These are phyloP conservation scores for Fomitopsis palustris DNA, from an alignment of 1,284 basidiomycete genomes.

Conservation along the genomic window DNA sequence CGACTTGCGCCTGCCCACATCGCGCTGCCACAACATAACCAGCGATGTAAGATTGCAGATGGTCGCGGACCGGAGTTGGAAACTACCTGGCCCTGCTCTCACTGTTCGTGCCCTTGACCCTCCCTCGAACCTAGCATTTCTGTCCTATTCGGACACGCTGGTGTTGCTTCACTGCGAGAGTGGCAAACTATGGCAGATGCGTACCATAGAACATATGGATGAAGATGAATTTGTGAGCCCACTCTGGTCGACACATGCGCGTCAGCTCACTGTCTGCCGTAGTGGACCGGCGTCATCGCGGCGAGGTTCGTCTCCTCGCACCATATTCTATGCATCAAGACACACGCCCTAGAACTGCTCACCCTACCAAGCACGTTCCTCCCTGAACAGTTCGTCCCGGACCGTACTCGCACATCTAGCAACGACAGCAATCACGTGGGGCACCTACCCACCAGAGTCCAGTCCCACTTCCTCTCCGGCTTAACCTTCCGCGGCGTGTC, in stretches of 20 bases:
- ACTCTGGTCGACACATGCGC: not conserved
- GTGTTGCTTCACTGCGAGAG: conserved; percentile 33
- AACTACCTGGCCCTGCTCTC: conserved; percentile 20
- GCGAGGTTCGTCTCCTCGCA: conserved; percentile 44
- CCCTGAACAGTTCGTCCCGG: not conserved
- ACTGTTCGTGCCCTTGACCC: conserved; percentile 34
- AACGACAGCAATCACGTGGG: not conserved
- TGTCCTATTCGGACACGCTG: conserved; percentile 27
- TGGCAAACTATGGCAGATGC: conserved; percentile 16
- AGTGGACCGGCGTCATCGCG: conserved; percentile 51
- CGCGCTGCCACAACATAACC: not conserved
- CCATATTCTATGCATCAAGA: conserved; percentile 44
- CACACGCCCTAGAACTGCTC: conserved; percentile 47
- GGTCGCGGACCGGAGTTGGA: conserved; percentile 5
- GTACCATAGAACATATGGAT: conserved; percentile 20
- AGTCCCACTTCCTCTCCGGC: conserved; percentile 26
- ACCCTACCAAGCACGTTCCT: conserved; percentile 19
- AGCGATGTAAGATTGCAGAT: not conserved
- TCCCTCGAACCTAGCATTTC: conserved; percentile 23
- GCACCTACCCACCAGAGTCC: not conserved
- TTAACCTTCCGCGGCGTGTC: conserved; percentile 41
- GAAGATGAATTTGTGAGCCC: conserved; percentile 28
- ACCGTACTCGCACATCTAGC: not conserved
- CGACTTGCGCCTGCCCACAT: conserved; percentile 10
- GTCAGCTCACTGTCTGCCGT: not conserved